Evolutionary conservation across 208 protist genomes (phyloP).

Genomic region (Herpetomonas muscarum): DNA sequence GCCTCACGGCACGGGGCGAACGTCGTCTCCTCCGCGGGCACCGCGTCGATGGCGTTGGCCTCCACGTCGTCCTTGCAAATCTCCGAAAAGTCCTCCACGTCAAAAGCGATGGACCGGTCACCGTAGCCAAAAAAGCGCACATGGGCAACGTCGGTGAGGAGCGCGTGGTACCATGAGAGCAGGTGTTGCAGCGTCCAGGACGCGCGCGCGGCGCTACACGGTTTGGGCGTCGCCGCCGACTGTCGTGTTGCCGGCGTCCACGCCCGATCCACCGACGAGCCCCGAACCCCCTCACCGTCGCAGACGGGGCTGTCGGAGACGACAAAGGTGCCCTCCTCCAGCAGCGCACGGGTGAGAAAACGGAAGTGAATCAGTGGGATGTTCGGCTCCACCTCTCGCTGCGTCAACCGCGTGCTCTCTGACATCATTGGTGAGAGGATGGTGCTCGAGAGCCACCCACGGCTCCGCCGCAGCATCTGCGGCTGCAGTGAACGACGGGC

Average conservation of each 20-base stretch:
- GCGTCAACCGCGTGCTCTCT: constrained; percentile 13
- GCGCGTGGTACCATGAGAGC: constrained; percentile 43
- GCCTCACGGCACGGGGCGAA: constrained; percentile 15
- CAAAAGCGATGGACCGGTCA: constrained; percentile 38
- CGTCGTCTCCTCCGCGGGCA: constrained; percentile 7
- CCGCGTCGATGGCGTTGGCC: constrained; percentile 9
- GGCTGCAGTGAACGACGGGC: constrained; percentile 26
- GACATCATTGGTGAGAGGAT: constrained; percentile 15
- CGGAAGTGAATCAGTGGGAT: constrained; percentile 50
- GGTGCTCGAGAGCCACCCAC: constrained; percentile 19
- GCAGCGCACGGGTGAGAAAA: constrained; percentile 26
- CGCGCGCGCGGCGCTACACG: not conserved
- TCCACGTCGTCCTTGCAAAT: constrained; percentile 41
- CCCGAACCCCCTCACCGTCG: no score
- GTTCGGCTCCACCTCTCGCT: constrained; percentile 41
- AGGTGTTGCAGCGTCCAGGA: constrained; percentile 56
- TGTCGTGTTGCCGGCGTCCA: not conserved
- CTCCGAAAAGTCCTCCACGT: constrained; percentile 20
- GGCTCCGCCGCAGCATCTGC: constrained; percentile 19
- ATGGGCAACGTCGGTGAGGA: constrained; percentile 33
- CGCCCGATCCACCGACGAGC: not conserved
- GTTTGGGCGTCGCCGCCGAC: not conserved
- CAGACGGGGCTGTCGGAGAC: no score
- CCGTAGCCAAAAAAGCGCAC: constrained; percentile 49
- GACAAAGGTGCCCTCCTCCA: constrained; percentile 9